Evolutionary conservation across 495 filamentous ascomycete genomes (phyloP).

Genomic region (Lasiosphaeria ovina): DNA sequence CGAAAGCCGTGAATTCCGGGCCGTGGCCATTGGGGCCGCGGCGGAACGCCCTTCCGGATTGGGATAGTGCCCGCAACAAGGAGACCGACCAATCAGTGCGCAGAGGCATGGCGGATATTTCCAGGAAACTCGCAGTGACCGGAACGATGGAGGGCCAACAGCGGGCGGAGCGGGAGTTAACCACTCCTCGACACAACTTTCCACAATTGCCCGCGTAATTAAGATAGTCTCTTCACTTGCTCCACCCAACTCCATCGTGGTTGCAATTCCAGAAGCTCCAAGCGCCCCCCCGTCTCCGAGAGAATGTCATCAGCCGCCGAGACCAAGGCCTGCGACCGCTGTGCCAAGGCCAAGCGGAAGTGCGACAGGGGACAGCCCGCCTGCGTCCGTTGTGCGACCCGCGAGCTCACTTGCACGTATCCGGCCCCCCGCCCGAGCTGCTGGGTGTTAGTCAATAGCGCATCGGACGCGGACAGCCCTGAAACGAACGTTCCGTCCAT

Average conservation of each 20-base stretch:
- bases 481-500: background rate
- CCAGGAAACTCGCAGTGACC: too few relatives aligned
- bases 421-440: constrained; percentile 1
- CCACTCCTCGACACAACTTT: too few relatives aligned
- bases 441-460: background rate
- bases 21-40: background rate
- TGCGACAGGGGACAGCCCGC: constrained; percentile 21
- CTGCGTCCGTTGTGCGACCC: constrained; percentile 19
- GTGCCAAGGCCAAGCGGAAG: constrained; percentile 21
- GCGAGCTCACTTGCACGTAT: constrained; percentile 17
- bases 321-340: constrained; percentile 23
- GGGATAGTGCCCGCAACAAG: constrained; percentile 11
- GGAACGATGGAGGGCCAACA: too few relatives aligned
- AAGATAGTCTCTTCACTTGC: too few relatives aligned
- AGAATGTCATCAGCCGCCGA: constrained; percentile 4
- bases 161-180: too few relatives aligned
- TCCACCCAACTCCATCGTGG: too few relatives aligned
- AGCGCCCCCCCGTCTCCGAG: background rate
- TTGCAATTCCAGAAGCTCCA: background rate
- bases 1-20: background rate
- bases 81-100: background rate
- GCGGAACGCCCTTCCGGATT: background rate
- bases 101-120: background rate
- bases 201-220: too few relatives aligned
- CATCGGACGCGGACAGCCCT: background rate